Conservation (phyloP, 495 filamentous ascomycete genomes). For the Podospora comata region DNA sequence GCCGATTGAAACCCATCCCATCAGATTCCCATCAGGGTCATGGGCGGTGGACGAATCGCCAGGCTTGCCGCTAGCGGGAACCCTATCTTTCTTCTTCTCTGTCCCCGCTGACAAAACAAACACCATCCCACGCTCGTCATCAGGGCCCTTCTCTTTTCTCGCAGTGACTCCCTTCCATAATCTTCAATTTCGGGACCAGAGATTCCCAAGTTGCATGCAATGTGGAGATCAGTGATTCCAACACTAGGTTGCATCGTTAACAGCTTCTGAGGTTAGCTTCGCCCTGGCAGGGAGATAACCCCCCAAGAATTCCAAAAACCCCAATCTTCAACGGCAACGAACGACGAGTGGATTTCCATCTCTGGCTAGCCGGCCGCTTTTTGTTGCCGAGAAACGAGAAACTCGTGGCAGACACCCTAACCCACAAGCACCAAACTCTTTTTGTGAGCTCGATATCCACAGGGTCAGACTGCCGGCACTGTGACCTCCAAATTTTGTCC, state of each 20-base stretch:
- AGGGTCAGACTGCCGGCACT: not conserved
- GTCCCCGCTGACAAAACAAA: not conserved
- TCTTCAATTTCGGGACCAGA: constrained; percentile 7
- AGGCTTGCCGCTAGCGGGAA: not conserved
- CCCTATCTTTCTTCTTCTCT: not conserved
- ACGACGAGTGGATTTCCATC: not conserved
- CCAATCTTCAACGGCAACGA: not conserved
- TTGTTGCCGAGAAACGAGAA: not conserved
- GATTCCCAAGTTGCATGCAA: constrained; percentile 2
- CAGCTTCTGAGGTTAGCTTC: not conserved
- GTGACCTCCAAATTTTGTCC: not conserved
- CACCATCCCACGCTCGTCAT: not conserved
- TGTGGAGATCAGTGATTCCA: not conserved
- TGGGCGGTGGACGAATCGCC: not conserved
- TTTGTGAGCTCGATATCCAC: not conserved
- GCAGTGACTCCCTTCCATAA: not conserved
- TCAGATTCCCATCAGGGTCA: constrained; percentile 3
- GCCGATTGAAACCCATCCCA: constrained; percentile 2
- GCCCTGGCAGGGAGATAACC: not conserved
- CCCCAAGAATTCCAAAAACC: not conserved
- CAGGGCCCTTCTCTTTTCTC: not conserved
- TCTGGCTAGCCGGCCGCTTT: not conserved
- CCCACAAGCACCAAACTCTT: not conserved
- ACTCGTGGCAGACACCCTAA: not conserved
- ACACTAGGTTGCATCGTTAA: not conserved